Evolutionary conservation across 2,329 filamentous ascomycete species (phyloP).

Genomic region (Colletotrichum spinosum): DNA sequence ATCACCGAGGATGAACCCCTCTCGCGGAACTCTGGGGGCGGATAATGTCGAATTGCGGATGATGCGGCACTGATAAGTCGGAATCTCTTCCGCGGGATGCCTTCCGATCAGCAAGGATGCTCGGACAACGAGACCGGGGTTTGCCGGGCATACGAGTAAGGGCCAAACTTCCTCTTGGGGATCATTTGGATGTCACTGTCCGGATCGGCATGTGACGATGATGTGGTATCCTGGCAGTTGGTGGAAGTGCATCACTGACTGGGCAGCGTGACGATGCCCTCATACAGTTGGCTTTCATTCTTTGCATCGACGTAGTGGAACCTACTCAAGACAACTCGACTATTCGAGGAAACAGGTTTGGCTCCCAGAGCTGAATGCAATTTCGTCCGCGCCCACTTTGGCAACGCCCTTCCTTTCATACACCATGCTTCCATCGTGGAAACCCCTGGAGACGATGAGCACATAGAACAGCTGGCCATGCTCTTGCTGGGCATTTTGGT

Average conservation of each 20-base stretch:
- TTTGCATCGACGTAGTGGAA: too few relatives aligned
- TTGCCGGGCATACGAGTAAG: slow-evolving; percentile 14
- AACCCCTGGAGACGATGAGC: background rate
- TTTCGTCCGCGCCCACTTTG: background rate
- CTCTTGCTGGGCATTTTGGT: background rate
- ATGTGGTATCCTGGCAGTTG: too few relatives aligned
- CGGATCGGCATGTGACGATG: too few relatives aligned
- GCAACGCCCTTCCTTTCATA: slow-evolving; percentile 9
- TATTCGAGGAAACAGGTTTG: background rate
- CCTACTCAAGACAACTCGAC: background rate
- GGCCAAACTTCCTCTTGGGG: too few relatives aligned
- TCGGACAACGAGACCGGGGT: background rate
- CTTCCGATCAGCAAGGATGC: slow-evolving; percentile 10
- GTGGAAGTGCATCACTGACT: too few relatives aligned
- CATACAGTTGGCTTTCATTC: too few relatives aligned
- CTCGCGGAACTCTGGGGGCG: background rate
- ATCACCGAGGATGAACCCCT: slow-evolving; percentile 2
- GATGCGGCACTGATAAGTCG: slow-evolving; percentile 33
- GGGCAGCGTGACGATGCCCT: too few relatives aligned
- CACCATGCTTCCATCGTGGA: background rate
- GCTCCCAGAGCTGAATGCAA: slow-evolving; percentile 2
- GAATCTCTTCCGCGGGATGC: slow-evolving; percentile 21
- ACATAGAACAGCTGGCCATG: background rate
- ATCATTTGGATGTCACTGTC: too few relatives aligned
- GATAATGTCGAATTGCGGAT: background rate